A percentile compares a stretch with the other conserved stretches of the same genome.
Evolutionary conservation across 2,329 filamentous ascomycete species (phyloP).

Genomic region (Rhynchosporium secalis): DNA sequence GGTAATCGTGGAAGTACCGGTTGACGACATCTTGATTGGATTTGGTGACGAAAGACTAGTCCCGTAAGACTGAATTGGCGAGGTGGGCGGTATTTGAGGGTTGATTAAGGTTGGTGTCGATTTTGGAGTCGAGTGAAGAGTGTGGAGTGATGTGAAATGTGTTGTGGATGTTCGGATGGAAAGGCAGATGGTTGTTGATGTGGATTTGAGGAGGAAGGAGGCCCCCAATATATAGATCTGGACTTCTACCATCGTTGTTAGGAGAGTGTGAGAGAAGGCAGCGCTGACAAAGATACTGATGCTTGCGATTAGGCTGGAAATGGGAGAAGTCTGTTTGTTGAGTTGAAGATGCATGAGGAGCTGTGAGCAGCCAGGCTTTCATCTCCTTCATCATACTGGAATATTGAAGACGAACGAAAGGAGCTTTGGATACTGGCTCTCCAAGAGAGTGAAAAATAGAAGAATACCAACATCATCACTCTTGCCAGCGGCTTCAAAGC

Average conservation of each 20-base stretch:
- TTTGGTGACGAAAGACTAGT: constrained; percentile 3
- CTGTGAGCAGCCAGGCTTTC: not conserved
- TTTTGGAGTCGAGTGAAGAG: not conserved
- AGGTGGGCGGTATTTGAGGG: not conserved
- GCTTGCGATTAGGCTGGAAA: not conserved
- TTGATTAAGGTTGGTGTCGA: not conserved
- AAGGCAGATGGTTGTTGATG: constrained; percentile 14
- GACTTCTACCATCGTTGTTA: not conserved
- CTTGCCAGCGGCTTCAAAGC: not conserved
- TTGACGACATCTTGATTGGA: not conserved
- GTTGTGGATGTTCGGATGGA: constrained; percentile 3
- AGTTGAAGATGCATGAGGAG: not conserved
- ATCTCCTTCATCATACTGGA: constrained; percentile 3
- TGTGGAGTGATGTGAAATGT: constrained; percentile 8
- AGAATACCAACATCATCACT: not conserved
- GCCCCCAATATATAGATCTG: constrained; percentile 17
- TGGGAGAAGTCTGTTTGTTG: constrained; percentile 3
- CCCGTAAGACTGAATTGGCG: not conserved
- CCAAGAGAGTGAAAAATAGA: no score
- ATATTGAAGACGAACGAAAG: not conserved
- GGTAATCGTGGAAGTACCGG: not conserved
- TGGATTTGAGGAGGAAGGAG: constrained; percentile 12
- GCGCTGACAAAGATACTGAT: not conserved
- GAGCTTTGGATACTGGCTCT: not conserved
- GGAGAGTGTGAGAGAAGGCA: not conserved